A percentile compares a stretch with the other conserved stretches of the same genome.
These are phyloP conservation scores for Aspergillus oerlinghausenensis DNA, from an alignment of 2,329 filamentous ascomycete species.

Conservation along the genomic window DNA sequence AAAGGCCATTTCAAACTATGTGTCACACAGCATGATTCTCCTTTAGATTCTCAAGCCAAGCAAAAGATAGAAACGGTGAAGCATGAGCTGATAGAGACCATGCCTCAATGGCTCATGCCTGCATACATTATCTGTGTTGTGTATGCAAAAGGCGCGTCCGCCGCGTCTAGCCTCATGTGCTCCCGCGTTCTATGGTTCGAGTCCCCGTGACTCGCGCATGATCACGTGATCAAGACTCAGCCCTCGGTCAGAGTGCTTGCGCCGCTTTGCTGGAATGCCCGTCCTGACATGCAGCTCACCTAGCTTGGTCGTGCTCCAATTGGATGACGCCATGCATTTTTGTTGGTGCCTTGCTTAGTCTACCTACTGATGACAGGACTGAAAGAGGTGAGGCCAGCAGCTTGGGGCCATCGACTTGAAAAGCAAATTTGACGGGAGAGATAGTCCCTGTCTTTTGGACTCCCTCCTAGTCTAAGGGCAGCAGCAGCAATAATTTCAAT, in stretches of 20 bases:
- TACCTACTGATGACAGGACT: neutral
- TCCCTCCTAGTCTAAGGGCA: neutral
- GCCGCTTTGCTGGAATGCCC: neutral
- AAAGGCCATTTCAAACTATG: constrained; percentile 12
- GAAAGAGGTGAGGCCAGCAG: neutral
- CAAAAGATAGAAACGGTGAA: neutral
- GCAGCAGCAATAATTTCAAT: too few species aligned
- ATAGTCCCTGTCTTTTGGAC: neutral
- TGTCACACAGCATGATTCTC: constrained; percentile 10
- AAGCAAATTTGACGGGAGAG: neutral
- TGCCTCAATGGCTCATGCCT: neutral
- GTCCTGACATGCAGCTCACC: neutral
- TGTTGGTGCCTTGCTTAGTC: neutral
- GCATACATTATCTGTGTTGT: neutral
- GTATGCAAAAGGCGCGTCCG: constrained; percentile 12
- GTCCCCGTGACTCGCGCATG: constrained; percentile 18
- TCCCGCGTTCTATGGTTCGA: constrained; percentile 17
- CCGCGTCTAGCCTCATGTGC: constrained; percentile 16
- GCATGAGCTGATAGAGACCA: neutral
- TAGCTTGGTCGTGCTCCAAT: constrained; percentile 10
- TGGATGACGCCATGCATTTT: constrained; percentile 2
- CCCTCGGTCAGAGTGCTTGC: constrained; percentile 3
- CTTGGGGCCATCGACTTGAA: neutral
- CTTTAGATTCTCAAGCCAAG: neutral
- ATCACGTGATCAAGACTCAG: constrained; percentile 9